These are phyloP conservation scores for Tephrocybe sp. DNA, from an alignment of 768 basidiomycete genomes.

Conservation along the genomic window DNA sequence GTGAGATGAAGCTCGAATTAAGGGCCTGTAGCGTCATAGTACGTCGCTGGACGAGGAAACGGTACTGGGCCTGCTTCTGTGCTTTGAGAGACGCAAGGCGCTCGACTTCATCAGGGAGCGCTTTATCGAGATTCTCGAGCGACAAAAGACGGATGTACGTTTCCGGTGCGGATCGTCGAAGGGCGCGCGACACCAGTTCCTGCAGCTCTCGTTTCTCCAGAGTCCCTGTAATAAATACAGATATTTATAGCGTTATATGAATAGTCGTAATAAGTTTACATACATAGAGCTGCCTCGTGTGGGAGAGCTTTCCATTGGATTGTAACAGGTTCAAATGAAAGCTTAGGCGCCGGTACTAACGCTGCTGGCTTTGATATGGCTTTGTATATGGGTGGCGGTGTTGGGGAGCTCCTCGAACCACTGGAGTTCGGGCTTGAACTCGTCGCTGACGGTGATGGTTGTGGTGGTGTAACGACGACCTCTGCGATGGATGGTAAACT, in stretches of 20 bases:
- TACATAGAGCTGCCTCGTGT: slow-evolving; percentile 63
- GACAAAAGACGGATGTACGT: slow-evolving; percentile 72
- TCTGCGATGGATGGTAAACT: slow-evolving; percentile 15
- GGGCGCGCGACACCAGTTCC: slow-evolving; percentile 67
- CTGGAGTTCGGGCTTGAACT: background rate
- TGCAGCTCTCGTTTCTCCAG: slow-evolving; percentile 63
- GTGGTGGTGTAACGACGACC: slow-evolving; percentile 6
- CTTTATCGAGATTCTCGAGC: slow-evolving; percentile 55
- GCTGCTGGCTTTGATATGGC: slow-evolving; percentile 24
- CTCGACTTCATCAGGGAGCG: slow-evolving; percentile 56
- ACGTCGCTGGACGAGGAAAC: slow-evolving; percentile 62
- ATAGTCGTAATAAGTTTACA: slow-evolving; percentile 18
- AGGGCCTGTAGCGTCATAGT: slow-evolving; percentile 73
- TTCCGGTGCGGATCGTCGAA: slow-evolving; percentile 64
- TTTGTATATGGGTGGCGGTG: slow-evolving; percentile 11
- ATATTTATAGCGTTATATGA: slow-evolving; percentile 1
- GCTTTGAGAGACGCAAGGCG: slow-evolving; percentile 52
- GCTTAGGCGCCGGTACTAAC: slow-evolving; percentile 45
- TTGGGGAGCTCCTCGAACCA: slow-evolving; percentile 1
- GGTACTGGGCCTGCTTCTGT: slow-evolving; percentile 60
- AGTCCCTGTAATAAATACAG: slow-evolving; percentile 39
- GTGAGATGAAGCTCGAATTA: slow-evolving; percentile 44
- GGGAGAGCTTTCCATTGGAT: slow-evolving; percentile 68
- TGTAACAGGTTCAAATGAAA: slow-evolving; percentile 57
- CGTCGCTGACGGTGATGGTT: background rate